Evolutionary conservation across 495 filamentous ascomycete genomes (phyloP).

Genomic region (Trichoderma orchidacearum): DNA sequence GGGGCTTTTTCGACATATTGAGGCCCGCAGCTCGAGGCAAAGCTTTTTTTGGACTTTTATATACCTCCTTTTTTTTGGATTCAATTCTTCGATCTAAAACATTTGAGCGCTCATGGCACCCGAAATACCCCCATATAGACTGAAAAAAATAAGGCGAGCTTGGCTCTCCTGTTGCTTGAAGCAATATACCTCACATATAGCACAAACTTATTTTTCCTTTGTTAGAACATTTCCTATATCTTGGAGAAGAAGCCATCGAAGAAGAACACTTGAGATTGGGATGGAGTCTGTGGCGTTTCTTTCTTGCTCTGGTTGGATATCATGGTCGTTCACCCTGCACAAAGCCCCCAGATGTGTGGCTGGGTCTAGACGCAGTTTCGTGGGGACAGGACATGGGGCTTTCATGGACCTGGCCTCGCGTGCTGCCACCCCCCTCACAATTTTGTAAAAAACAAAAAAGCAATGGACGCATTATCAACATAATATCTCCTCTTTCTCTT

Average conservation of each 20-base stretch:
- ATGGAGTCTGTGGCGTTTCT: neutral
- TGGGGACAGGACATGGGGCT: no score
- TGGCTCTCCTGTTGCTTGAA: neutral
- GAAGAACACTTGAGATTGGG: neutral
- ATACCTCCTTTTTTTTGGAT: neutral
- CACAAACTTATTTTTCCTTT: constrained; percentile 1
- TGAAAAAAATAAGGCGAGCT: neutral
- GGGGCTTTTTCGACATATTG: neutral
- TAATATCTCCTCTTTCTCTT: no score
- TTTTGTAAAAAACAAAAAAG: no score
- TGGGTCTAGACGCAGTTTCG: no score
- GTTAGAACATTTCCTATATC: neutral
- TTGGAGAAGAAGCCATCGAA: neutral
- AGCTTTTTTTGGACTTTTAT: neutral
- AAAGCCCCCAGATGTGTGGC: no score
- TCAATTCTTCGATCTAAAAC: neutral
- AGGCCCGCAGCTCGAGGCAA: neutral
- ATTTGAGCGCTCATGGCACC: neutral
- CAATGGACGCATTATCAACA: no score
- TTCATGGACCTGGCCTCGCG: no score
- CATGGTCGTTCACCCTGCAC: neutral
- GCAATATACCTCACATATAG: neutral
- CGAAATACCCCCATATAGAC: constrained; percentile 4
- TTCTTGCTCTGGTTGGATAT: neutral
- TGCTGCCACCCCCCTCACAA: no score